Evolutionary conservation across 768 basidiomycete genomes (phyloP).

Genomic region (Lyophyllum shimeji): DNA sequence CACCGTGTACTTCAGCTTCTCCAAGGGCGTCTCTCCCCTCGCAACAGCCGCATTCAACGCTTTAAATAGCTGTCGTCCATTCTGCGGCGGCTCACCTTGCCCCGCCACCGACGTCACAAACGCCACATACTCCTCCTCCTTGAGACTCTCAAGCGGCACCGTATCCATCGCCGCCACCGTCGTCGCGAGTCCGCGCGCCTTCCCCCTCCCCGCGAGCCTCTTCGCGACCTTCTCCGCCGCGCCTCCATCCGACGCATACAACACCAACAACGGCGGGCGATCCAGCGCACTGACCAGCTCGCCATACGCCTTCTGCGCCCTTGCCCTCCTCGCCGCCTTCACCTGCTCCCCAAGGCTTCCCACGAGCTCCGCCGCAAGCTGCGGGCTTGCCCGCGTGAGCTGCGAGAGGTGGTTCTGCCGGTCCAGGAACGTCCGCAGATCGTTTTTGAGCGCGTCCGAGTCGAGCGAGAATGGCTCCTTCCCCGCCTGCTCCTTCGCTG

Average conservation of each 20-base stretch:
- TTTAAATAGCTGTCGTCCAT: slow-evolving; percentile 89
- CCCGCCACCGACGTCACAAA: slow-evolving; percentile 94
- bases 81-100: slow-evolving; percentile 97
- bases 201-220: slow-evolving; percentile 77
- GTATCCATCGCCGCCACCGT: slow-evolving; percentile 81
- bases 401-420: slow-evolving; percentile 96
- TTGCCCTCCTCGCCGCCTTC: slow-evolving; percentile 77
- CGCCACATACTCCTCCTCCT: slow-evolving; percentile 58
- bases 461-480: slow-evolving; percentile 91
- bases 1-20: slow-evolving; percentile 74
- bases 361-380: slow-evolving; percentile 80
- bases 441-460: slow-evolving; percentile 91
- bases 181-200: slow-evolving; percentile 78
- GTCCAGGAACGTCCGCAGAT: slow-evolving; percentile 91
- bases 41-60: slow-evolving; percentile 66
- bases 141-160: slow-evolving; percentile 69
- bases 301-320: slow-evolving; percentile 81
- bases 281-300: slow-evolving; percentile 83
- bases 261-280: slow-evolving; percentile 81
- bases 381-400: slow-evolving; percentile 77
- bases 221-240: slow-evolving; percentile 97
- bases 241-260: slow-evolving; percentile 96
- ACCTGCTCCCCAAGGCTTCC: slow-evolving; percentile 82
- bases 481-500: slow-evolving; percentile 70
- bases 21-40: slow-evolving; percentile 57